Evolutionary conservation across 2,329 filamentous ascomycete genomes (phyloP).

Genomic region (Cercospora sp.): DNA sequence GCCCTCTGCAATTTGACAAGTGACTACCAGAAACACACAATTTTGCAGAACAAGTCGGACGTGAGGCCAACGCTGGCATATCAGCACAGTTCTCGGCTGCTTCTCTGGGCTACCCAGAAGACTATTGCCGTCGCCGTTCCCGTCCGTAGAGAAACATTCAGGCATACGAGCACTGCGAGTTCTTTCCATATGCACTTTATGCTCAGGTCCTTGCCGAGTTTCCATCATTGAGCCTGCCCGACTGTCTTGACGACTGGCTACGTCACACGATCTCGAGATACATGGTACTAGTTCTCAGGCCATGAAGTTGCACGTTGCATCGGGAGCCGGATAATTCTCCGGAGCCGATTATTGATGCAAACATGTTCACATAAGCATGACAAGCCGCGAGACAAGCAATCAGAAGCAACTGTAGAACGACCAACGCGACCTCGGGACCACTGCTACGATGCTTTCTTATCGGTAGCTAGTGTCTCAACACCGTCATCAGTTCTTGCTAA

Average conservation of each 20-base stretch:
- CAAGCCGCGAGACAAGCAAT: not conserved
- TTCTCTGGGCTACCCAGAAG: not conserved
- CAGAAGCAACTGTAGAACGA: not conserved
- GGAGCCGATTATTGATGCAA: not conserved
- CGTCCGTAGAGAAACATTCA: not conserved
- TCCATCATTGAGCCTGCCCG: too few species aligned
- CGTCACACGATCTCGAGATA: not conserved
- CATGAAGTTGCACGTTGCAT: not conserved
- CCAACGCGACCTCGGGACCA: not conserved
- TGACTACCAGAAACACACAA: too few species aligned
- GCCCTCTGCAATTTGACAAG: too few species aligned
- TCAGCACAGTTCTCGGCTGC: not conserved
- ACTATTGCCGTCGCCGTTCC: not conserved
- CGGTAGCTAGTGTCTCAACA: not conserved
- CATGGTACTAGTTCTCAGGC: not conserved
- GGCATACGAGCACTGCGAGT: not conserved
- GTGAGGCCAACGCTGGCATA: not conserved
- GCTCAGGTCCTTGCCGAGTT: too few species aligned
- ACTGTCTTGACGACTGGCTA: not conserved
- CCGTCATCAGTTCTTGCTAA: not conserved
- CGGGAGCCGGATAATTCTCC: not conserved
- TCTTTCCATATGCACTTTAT: too few species aligned
- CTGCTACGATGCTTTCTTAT: not conserved
- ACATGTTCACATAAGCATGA: not conserved
- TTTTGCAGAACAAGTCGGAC: not conserved